A percentile compares a stretch with the other conserved stretches of the same genome.
Evolutionary conservation across 306 rosid species (phyloP).

Genomic region (Betula pendula): DNA sequence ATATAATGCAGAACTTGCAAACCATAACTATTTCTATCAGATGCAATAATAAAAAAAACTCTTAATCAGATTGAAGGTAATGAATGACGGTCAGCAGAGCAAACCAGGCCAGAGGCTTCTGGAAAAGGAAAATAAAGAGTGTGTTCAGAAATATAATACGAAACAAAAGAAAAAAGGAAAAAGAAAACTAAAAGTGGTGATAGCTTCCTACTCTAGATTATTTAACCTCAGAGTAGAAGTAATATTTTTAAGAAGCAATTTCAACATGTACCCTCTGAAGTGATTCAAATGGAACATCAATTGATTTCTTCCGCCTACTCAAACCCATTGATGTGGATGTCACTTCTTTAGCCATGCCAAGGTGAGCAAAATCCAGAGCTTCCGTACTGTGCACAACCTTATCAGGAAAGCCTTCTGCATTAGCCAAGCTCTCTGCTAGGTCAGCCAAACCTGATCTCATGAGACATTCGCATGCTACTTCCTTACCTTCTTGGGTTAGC

Average conservation of each 20-base stretch:
- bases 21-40: background rate
- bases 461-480: constrained; percentile 79
- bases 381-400: constrained; percentile 34
- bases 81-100: background rate
- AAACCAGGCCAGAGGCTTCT: background rate
- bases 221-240: background rate
- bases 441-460: constrained; percentile 74
- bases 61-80: background rate
- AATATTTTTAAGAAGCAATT: constrained; percentile 1
- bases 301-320: constrained; percentile 40
- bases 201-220: background rate
- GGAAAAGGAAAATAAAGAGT: background rate
- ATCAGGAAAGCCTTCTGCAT: constrained; percentile 41
- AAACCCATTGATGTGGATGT: constrained; percentile 31
- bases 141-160: background rate
- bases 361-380: constrained; percentile 32
- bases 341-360: constrained; percentile 49
- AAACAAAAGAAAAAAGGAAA: constrained; percentile 5
- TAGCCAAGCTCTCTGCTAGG: constrained; percentile 39
- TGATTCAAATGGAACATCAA: constrained; percentile 62
- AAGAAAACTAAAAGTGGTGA: too few species aligned
- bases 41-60: background rate
- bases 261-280: constrained; percentile 61
- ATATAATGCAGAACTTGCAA: background rate
- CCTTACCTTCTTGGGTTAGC: constrained; percentile 89